These are phyloP conservation scores for Tremella mesenterica DNA, from an alignment of 768 basidiomycete species.

Conservation along the genomic window DNA sequence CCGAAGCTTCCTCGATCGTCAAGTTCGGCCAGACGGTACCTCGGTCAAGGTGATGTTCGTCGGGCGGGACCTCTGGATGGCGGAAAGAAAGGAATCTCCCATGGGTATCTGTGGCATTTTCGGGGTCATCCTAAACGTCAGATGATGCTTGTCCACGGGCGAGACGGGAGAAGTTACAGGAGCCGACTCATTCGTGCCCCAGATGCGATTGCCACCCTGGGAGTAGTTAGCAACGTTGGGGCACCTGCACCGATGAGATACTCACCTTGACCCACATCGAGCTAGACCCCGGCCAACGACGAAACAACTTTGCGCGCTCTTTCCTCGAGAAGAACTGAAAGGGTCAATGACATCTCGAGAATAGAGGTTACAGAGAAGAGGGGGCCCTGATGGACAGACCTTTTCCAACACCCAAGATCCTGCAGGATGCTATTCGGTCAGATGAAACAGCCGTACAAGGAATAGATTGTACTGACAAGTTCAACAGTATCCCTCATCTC, in stretches of 20 bases:
- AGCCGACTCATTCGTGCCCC: conserved; percentile 26
- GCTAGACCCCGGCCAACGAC: conserved; percentile 89
- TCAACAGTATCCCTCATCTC: conserved; percentile 81
- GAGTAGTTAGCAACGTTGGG: no score
- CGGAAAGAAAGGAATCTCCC: conserved; percentile 80
- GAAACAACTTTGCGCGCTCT: conserved; percentile 80
- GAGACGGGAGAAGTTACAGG: conserved; percentile 30
- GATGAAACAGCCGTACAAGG: conserved; percentile 56
- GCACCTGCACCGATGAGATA: background rate
- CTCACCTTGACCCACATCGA: conserved; percentile 88
- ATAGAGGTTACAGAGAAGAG: background rate
- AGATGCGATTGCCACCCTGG: conserved; percentile 57
- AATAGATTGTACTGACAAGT: conserved; percentile 48
- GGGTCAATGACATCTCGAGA: no score
- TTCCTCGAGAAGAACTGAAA: conserved; percentile 83
- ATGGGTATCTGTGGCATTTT: conserved; percentile 52
- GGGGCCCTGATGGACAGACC: conserved; percentile 3
- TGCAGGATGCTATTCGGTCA: conserved; percentile 32
- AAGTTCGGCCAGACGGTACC: conserved; percentile 37
- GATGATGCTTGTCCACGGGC: background rate
- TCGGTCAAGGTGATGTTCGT: conserved; percentile 21
- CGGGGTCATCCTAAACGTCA: conserved; percentile 67
- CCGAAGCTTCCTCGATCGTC: conserved; percentile 55
- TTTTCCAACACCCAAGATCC: conserved; percentile 47
- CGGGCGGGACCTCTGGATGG: conserved; percentile 21